These are phyloP conservation scores for Knoxia roxburghii DNA, from an alignment of 257 asterid species.

Conservation along the genomic window DNA sequence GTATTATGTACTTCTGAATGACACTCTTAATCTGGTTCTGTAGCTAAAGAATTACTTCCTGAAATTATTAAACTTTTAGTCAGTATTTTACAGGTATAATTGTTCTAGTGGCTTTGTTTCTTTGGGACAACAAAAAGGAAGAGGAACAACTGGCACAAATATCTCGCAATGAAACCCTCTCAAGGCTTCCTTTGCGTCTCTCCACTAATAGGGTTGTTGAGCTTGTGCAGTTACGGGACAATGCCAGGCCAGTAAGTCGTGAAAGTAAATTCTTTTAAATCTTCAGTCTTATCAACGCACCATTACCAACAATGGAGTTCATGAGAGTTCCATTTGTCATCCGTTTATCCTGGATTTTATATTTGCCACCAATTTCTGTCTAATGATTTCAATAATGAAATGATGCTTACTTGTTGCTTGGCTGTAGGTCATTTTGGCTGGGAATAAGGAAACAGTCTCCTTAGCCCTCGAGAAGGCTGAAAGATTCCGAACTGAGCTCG, in stretches of 20 bases:
- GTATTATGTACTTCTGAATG: neutral
- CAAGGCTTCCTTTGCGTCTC: conserved; percentile 92
- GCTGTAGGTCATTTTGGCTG: conserved; percentile 87
- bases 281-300: neutral
- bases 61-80: conserved; percentile 45
- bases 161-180: conserved; percentile 74
- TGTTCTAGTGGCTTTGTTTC: conserved; percentile 62
- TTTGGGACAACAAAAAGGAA: conserved; percentile 95
- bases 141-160: conserved; percentile 92
- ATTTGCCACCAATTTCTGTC: conserved; percentile 4
- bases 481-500: conserved; percentile 79
- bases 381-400: neutral
- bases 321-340: neutral
- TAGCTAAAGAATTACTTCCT: conserved; percentile 8
- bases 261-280: neutral
- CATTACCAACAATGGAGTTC: neutral
- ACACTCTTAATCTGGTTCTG: neutral
- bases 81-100: conserved; percentile 85
- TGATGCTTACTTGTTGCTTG: conserved; percentile 1
- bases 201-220: conserved; percentile 91
- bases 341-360: neutral
- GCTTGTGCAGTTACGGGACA: conserved; percentile 91
- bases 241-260: conserved; percentile 80
- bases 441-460: conserved; percentile 68
- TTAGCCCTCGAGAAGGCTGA: conserved; percentile 73